Evolutionary conservation across 2,329 filamentous ascomycete genomes (phyloP).

Genomic region (Purpureocillium lavendulum): DNA sequence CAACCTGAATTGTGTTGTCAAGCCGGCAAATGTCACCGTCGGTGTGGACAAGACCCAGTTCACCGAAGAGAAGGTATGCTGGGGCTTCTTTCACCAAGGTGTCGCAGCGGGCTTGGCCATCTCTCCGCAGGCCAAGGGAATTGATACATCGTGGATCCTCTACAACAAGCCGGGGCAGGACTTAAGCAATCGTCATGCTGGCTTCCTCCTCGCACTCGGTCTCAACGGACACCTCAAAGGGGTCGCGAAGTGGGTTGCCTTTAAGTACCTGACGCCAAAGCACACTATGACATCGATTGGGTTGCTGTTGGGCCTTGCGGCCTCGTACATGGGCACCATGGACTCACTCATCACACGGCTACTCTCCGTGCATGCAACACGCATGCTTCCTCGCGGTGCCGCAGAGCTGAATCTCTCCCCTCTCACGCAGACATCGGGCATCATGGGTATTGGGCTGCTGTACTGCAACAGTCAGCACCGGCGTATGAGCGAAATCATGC

Average conservation of each 20-base stretch:
- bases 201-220: slow-evolving; percentile 82
- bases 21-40: slow-evolving; percentile 83
- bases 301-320: slow-evolving; percentile 82
- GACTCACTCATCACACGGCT: slow-evolving; percentile 89
- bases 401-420: slow-evolving; percentile 91
- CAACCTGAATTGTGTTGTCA: slow-evolving; percentile 84
- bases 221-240: slow-evolving; percentile 91
- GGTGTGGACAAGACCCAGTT: slow-evolving; percentile 84
- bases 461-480: slow-evolving; percentile 95
- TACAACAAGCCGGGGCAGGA: slow-evolving; percentile 90
- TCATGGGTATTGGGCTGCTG: slow-evolving; percentile 92
- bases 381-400: slow-evolving; percentile 85
- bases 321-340: slow-evolving; percentile 94
- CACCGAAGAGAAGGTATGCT: slow-evolving; percentile 93
- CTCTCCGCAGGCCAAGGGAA: slow-evolving; percentile 80
- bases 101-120: slow-evolving; percentile 90
- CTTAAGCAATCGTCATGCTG: slow-evolving; percentile 90
- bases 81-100: slow-evolving; percentile 97
- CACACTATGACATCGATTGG: slow-evolving; percentile 99
- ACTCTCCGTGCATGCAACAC: slow-evolving; percentile 89
- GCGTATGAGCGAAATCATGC: slow-evolving; percentile 97
- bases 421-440: slow-evolving; percentile 86
- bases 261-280: slow-evolving; percentile 98
- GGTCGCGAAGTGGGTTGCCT: slow-evolving; percentile 95
- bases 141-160: slow-evolving; percentile 97